Base-by-base conservation (phyloP, 2,329 filamentous ascomycete species). In the Scolecobasidium constrictum region DNA sequence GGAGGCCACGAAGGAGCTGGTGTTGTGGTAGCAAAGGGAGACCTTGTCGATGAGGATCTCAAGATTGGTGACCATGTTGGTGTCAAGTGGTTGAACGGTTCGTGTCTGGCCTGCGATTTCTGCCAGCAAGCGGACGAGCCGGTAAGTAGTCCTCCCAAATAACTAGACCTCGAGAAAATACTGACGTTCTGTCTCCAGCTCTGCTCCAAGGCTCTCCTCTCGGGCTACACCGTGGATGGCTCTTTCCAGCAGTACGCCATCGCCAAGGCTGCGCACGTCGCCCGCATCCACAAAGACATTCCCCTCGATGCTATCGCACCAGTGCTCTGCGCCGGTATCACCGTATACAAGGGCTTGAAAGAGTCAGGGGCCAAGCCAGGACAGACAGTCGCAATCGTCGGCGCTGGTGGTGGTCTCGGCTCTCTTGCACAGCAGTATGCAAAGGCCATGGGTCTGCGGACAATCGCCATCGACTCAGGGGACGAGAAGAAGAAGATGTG, bases 241-340 rank as follows among this genome's bases (percentile, higher is more conserved):
- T 80, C 81, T 34, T 95, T 95, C 75, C 88, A 95, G 70, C 80
- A 94, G 69, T 95, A 94, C 68, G 78, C 76, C 61, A 77, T 94
- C 52, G 87, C 80, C 52, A 93, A 94, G 64, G 87, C 86, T 13
- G 77, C 82, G 15, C 85, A 94, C 62, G 78, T 92, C 13, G 85
- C 86, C 20, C 78, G 81, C 52, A 81, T 95, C 50, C 83, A 84
- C 50, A 82, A 88, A 63, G 77, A 82, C 13, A 75, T 81, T 48
- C 69, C 77, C 46, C 78, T 94, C 35, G 86, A 88, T 56, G 78
- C 77, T 40, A 72, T 93, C 45, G 75, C 86, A 2, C 86, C 86
- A 12, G 74, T 94, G 44, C 75, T 94, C 23, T 93, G 86, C 63
- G 85, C 84, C 35, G 85, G 85, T 58, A 79, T 92, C 63, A 92